A percentile compares a stretch with the other conserved stretches of the same genome.
phyloP scores from a whole-genome alignment of 176 grass and related monocot genomes.

The Poa pratensis region DNA sequence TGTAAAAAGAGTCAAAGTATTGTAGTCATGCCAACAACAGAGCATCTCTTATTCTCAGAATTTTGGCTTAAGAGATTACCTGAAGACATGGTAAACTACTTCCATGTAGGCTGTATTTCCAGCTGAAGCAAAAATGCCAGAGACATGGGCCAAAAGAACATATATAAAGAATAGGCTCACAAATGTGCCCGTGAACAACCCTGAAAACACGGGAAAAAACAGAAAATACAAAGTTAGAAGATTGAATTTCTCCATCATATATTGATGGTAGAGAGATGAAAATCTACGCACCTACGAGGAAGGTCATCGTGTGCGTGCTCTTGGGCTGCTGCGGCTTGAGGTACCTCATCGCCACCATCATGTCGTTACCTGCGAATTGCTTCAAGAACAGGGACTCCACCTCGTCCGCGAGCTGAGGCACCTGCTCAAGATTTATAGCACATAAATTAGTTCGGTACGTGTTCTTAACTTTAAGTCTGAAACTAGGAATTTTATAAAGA shows the following conservation, averaged over 20 bases:
- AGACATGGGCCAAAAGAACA: constrained; percentile 73
- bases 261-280: neutral
- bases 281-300: constrained; percentile 63
- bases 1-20: neutral
- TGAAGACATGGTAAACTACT: constrained; percentile 88
- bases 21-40: neutral
- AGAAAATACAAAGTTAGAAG: neutral
- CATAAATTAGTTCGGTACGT: neutral
- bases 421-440: constrained; percentile 43
- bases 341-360: constrained; percentile 81
- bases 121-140: constrained; percentile 75
- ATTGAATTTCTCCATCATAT: neutral
- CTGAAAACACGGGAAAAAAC: constrained; percentile 42
- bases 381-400: constrained; percentile 80
- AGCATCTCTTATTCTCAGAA: neutral
- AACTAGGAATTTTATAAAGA: neutral
- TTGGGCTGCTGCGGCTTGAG: constrained; percentile 73
- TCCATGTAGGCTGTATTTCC: constrained; percentile 72
- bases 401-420: constrained; percentile 77
- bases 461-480: neutral
- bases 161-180: constrained; percentile 82
- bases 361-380: constrained; percentile 73
- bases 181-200: constrained; percentile 89
- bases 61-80: constrained; percentile 35
- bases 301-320: constrained; percentile 82